Base-by-base conservation (phyloP, 202 grass and related monocot genomes). In the Schoenoplectus triqueter region DNA sequence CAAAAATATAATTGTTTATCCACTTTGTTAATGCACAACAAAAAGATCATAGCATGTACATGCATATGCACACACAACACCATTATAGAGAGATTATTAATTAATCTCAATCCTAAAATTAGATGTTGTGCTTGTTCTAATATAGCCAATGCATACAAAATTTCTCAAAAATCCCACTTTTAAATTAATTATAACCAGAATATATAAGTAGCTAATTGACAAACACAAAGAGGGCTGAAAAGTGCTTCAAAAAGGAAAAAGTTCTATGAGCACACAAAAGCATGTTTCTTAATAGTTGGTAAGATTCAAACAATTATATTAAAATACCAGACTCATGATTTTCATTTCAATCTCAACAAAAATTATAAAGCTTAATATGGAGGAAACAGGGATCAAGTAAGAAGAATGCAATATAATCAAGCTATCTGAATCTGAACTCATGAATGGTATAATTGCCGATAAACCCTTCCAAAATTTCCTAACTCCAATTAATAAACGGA, bases 91-190 rank as follows among this genome's bases (percentile, higher is more conserved):
- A 71, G 14, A 18, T 71, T 44, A 69, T 69, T 14, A 71, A 47
- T 47, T 47, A 4, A 69, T 46, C 15, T 46, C 10, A 3, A 18
- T 13, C 68, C 68, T 47, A 18, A 44, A 69, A 69, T 69, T 15
- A 69, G 20, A 69, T 44, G 0, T 6, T 6, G 4, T 4, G 45
- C 45, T 47, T 13, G 42, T 68, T 22, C 10, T 2, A 68, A 41
- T 42, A 9, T 68, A 68, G 10, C 4, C 3, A 42, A 31, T 47
- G 45, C n/a, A 5, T 5, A 71, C 2, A 17, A 42, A 45, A 71
- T 48, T 48, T 71, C 68, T 71, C 68, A 71, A 71, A 48, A 71
- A 31, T 18, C 15, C 68, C 15, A 71, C 41, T 71, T 45, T 8
- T 46, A 9, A 68, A 6, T 68, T 68, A 68, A 42, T 4, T 13